Conservation (phyloP, 208 protist genomes). For the Leishmania guyanensis region DNA sequence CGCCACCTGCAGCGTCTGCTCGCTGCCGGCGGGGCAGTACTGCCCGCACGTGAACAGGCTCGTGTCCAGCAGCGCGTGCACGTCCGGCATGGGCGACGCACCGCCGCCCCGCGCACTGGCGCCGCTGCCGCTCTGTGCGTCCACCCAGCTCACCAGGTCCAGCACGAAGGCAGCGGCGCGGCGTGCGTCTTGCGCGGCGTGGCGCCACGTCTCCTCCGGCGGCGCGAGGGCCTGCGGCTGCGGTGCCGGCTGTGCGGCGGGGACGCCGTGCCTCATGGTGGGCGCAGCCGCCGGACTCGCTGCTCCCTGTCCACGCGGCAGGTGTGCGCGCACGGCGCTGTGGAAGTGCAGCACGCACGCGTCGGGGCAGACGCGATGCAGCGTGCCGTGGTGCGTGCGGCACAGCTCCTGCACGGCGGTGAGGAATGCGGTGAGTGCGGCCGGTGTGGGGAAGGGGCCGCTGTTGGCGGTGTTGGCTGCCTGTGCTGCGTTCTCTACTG, state of each 20-base stretch:
- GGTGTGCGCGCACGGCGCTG: constrained; percentile 3
- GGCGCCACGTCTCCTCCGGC: background rate
- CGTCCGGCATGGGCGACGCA: constrained; percentile 1
- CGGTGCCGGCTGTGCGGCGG: background rate
- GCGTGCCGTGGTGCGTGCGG: constrained; percentile 9
- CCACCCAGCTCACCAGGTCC: constrained; percentile 15
- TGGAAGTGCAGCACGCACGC: constrained; percentile 31
- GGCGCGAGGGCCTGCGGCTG: background rate
- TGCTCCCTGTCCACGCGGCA: background rate
- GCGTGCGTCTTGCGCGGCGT: constrained; percentile 15
- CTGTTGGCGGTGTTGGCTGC: background rate
- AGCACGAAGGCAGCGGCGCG: constrained; percentile 22
- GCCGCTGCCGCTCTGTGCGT: background rate
- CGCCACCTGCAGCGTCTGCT: constrained; percentile 26
- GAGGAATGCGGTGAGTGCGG: constrained; percentile 11
- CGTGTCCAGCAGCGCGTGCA: constrained; percentile 31
- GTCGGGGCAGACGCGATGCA: constrained; percentile 24
- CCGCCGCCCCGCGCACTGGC: background rate
- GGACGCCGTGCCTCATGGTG: background rate
- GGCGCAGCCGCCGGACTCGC: background rate
- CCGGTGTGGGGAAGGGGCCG: constrained; percentile 12
- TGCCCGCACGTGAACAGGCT: constrained; percentile 27
- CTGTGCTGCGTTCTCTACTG: constrained; percentile 2
- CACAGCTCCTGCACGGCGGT: constrained; percentile 13
- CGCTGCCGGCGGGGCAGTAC: constrained; percentile 12